These are phyloP conservation scores for Tulasnella sp. DNA, from an alignment of 768 basidiomycete genomes.

Conservation along the genomic window DNA sequence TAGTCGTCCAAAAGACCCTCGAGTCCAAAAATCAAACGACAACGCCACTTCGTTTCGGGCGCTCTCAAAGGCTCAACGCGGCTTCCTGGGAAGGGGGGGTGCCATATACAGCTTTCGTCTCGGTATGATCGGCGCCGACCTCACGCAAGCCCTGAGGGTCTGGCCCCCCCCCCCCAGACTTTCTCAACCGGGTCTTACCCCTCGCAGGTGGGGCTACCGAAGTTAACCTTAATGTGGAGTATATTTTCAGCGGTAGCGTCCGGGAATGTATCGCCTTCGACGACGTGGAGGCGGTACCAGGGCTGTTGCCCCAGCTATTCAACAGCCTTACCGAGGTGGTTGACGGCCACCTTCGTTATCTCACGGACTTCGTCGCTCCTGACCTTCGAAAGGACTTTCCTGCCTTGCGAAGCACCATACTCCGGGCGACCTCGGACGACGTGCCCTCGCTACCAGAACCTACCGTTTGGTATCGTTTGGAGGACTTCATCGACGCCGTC, in stretches of 20 bases:
- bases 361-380: neutral
- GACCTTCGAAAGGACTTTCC: neutral
- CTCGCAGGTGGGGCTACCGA: neutral
- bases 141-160: neutral
- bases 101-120: neutral
- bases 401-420: neutral
- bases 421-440: neutral
- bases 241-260: neutral
- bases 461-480: neutral
- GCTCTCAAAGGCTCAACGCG: neutral
- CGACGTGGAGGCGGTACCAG: neutral
- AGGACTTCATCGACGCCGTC: neutral
- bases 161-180: neutral
- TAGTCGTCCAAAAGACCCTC: neutral
- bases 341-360: neutral
- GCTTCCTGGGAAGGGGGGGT: neutral
- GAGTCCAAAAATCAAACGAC: neutral
- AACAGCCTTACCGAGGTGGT: neutral
- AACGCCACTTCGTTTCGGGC: neutral
- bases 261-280: neutral
- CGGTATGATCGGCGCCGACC: neutral
- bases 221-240: neutral
- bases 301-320: neutral
- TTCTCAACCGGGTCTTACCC: neutral
- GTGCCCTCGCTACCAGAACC: neutral